Percentiles rank a stretch among this genome's conserved stretches.
Evolutionary conservation across 1,139 yeast genomes (phyloP).

Genomic region (Yamadazyma oceani): DNA sequence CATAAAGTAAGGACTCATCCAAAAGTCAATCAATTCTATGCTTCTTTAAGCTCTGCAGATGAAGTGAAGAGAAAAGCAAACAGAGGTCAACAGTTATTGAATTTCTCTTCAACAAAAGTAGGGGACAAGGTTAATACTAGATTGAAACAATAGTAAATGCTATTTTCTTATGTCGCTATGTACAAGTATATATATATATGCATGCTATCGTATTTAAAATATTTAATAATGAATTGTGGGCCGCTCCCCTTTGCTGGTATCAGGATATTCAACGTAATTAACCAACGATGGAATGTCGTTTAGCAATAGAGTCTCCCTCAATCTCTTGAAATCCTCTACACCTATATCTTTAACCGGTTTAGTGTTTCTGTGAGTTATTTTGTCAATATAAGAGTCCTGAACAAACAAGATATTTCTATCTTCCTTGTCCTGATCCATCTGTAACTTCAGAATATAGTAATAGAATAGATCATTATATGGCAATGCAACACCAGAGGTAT

Average conservation of each 20-base stretch:
- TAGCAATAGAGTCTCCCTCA: slow-evolving; percentile 9
- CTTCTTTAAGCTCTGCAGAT: slow-evolving; percentile 27
- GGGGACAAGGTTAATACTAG: neutral
- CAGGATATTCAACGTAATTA: slow-evolving; percentile 2
- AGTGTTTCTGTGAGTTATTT: slow-evolving; percentile 8
- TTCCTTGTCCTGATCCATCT: slow-evolving; percentile 9
- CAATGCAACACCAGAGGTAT: slow-evolving; percentile 23
- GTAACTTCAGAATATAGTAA: slow-evolving; percentile 20
- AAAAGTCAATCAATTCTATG: slow-evolving; percentile 63
- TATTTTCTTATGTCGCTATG: slow-evolving; percentile 1
- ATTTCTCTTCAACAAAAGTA: slow-evolving; percentile 5
- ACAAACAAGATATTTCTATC: slow-evolving; percentile 18
- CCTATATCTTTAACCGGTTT: slow-evolving; percentile 17
- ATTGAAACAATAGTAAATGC: neutral
- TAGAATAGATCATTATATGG: slow-evolving; percentile 25
- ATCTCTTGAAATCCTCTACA: slow-evolving; percentile 15
- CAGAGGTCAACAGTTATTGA: slow-evolving; percentile 16
- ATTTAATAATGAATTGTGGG: neutral
- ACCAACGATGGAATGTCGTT: slow-evolving; percentile 7
- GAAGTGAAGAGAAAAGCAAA: slow-evolving; percentile 8
- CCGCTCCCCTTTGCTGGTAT: neutral
- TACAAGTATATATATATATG: slow-evolving; percentile 4
- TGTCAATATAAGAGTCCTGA: slow-evolving; percentile 10
- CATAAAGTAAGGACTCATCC: slow-evolving; percentile 59
- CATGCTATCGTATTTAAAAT: no score